Evolutionary conservation across 108 stramenopile genomes (phyloP), one percentile per base, ranked within the genome.

Genomic region (Pseudonitzschia multistriata): DNA sequence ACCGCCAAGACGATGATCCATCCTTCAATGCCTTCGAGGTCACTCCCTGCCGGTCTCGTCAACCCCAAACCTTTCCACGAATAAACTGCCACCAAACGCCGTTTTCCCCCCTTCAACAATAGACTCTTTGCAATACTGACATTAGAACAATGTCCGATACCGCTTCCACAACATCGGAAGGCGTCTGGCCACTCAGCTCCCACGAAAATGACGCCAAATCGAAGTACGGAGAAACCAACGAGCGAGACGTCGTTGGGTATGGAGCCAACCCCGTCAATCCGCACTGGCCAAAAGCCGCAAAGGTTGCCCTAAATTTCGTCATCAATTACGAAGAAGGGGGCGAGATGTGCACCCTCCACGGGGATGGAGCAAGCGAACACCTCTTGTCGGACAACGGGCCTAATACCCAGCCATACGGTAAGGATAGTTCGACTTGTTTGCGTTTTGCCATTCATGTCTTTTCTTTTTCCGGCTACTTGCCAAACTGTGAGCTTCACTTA

Each of bases 321-420:
- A 83, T 97, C 59, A 97, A 97, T 81, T 97, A 96, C 77, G 97
- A 97, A 79, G 97, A 97, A 63, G 97, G 97, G 10, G 93, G 93
- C 15, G 97, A 97, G 67, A 88, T 76, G 66, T 92, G 91, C 48
- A 61, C 82, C 27, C 72, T 96, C 56, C 93, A 92, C 72, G 88
- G 92, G 0, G 92, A 94, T 70, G 39, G 37, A 21, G 84, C 86
- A 69, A 87, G 82, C 42, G 88, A 92, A 74, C 79, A 87, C 65
- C 80, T 97, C 49, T 79, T 97, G 33, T 83, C 86, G 25, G 97
- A 97, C 71, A 95, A 95, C 67, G 63, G 63, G 21, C 88, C 90
- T 27, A 93, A 92, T 24, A 88, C 88, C 11, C 49, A 57, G 34
- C 78, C 91, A 17, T 64, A 30, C 33, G 28, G 57, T 59, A 59